Base-by-base conservation (phyloP, 192 early-diverging fungal genomes). In the Dissophora ornata region DNA sequence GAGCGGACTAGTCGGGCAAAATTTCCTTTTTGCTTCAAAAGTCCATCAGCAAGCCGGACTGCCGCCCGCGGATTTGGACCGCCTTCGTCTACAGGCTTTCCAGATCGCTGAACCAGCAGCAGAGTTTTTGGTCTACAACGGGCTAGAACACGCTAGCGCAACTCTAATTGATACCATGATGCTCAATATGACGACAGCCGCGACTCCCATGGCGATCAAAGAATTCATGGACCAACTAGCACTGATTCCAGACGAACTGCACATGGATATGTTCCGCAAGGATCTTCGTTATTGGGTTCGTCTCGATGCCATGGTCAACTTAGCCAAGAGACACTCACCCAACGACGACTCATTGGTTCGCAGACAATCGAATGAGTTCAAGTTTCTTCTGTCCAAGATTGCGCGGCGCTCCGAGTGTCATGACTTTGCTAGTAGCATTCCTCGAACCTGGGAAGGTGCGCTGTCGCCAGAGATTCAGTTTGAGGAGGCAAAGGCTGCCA, bases 361-460 rank as follows among this genome's bases (percentile, higher is more conserved):
- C 4, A 61, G 60, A 24, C 73, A 67, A 49, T 59, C 64, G 7
- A 77, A 77, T 53, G 64, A 61, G 41, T 77, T 77, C 53, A 77
- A 77, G 38, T 77, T 62, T 22, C 48, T 77, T 24, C 65, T 77
- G 4, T 77, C 64, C 26, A 77, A 77, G 53, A 50, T 77, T 25
- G 73, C 73, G 7, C 52, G 73, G 7, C 40, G 59, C 18, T 56
- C 63, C 1, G 73, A 77, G 18, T 77, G 73, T 33, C 73, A 77
- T 30, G 57, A 67, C 16, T 77, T 67, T 57, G 73, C 73, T 1
- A 38, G 73, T 29, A 67, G 57, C 30, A 77, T 77, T 18, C 58
- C 73, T 11, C 63, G 73, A 4, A 77, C 73, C 12, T 77, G 73
- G 73, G 65, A 67, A 44, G 73, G 73, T 1, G 29, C 65, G 7